Evolutionary conservation across 2,329 filamentous ascomycete genomes (phyloP).

Genomic region (Fusarium mexicanum): DNA sequence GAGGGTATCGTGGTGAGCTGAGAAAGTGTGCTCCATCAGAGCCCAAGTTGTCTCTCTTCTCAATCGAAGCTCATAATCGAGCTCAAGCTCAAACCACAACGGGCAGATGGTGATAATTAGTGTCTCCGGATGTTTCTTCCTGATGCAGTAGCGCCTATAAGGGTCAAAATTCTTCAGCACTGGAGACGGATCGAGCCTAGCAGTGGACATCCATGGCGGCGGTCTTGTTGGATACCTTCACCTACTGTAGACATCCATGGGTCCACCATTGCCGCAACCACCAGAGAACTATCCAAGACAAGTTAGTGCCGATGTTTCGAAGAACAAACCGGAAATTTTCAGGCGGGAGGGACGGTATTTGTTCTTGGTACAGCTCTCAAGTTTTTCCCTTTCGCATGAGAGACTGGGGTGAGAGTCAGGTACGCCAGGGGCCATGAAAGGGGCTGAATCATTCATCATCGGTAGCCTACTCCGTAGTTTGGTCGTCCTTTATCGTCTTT

Average conservation of each 20-base stretch:
- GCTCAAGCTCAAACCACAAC: background rate
- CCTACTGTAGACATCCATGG: background rate
- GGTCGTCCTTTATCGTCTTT: background rate
- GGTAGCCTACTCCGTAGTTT: background rate
- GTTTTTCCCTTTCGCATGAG: background rate
- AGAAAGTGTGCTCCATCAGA: background rate
- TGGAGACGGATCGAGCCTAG: slow-evolving; percentile 37
- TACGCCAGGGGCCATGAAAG: background rate
- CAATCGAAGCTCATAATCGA: background rate
- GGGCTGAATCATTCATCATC: background rate
- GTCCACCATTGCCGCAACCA: slow-evolving; percentile 25
- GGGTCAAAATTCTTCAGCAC: slow-evolving; percentile 6
- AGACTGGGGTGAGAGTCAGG: background rate
- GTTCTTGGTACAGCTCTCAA: background rate
- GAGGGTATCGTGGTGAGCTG: background rate
- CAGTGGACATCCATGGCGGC: background rate
- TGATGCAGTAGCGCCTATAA: slow-evolving; percentile 16
- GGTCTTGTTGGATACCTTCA: background rate
- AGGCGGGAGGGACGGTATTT: background rate
- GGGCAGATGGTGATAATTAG: background rate
- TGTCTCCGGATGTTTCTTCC: background rate
- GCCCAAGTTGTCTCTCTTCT: background rate
- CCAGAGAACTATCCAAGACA: slow-evolving; percentile 13
- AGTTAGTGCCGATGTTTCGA: background rate
- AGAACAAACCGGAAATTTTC: background rate